Evolutionary conservation across 2,329 filamentous ascomycete species (phyloP).

Genomic region (Claviceps fusiformis): DNA sequence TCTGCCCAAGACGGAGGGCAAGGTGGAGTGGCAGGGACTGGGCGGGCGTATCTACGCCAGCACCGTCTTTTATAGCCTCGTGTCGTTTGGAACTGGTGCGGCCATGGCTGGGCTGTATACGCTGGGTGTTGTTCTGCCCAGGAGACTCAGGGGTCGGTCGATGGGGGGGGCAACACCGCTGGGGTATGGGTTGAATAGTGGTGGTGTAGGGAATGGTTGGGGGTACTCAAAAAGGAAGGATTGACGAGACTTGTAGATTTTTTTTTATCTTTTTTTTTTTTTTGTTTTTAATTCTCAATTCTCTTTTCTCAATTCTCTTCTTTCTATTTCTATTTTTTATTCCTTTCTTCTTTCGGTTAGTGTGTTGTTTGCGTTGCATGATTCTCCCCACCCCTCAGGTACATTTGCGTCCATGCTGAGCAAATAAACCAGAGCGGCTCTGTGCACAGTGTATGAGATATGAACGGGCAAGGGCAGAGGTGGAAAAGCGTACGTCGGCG

Average conservation of each 20-base stretch:
- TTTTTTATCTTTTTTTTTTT: not conserved
- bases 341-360: not conserved
- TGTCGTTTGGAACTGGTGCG: constrained; percentile 43
- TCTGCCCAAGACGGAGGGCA: constrained; percentile 53
- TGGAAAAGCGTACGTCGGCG: not conserved
- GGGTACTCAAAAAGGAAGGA: constrained; percentile 38
- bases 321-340: not conserved
- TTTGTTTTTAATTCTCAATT: not conserved
- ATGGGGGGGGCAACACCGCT: constrained; percentile 45
- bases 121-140: constrained; percentile 44
- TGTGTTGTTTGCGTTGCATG: not conserved
- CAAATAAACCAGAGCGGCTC: not conserved
- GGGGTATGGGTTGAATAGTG: constrained; percentile 35
- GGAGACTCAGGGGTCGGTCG: constrained; percentile 33
- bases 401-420: not conserved
- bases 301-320: too few relatives aligned
- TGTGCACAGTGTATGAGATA: not conserved
- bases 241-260: not conserved
- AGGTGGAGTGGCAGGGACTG: constrained; percentile 51
- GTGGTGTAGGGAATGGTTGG: constrained; percentile 42
- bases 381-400: not conserved
- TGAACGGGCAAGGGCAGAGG: not conserved
- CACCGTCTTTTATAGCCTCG: constrained; percentile 48
- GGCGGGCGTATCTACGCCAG: constrained; percentile 50
- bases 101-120: constrained; percentile 45